Evolutionary conservation across 2,329 filamentous ascomycete genomes (phyloP), one percentile per base, ranked within the genome.

Genomic region (Cadophora sp.): DNA sequence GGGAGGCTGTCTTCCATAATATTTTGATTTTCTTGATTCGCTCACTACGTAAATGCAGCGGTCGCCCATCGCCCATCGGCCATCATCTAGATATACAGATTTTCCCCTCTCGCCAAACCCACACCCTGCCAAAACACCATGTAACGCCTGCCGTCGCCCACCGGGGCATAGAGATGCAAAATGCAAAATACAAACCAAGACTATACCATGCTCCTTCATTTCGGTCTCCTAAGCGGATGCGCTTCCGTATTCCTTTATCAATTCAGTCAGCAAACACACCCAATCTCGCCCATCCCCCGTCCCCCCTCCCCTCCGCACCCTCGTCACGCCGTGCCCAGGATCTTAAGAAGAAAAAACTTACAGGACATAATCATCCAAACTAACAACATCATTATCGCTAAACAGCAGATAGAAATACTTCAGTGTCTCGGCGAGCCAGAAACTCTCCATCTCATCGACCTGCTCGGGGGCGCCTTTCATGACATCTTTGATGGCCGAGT

Each of bases 391-490:
- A 2, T 84, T 83, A 58, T 88, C 74, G 27, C 71, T 71, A 48
- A 75, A 79, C 8, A 85, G 83, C 71, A 90, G 72, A 76, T 88
- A 91, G 27, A 83, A 80, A 73, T 91, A 90, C 78, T 91, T 91
- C 74, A 91, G 71, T 61, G 88, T 86, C 76, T 91, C 88, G 0
- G 88, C 89, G 73, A 90, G 87, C 78, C 89, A 83, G 76, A 89
- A 91, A 71, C 68, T 72, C 76, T 91, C 88, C 80, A 87, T 87
- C 53, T 81, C 81, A 72, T 90, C 86, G 45, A 80, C 76, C 56
- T 78, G 65, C 1, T n/a, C 41, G 0, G 72, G 70, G 18, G 68
- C 65, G 14, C 63, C 60, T 62, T 61, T 70, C 60, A 68, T 71
- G 27, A 84, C 81, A 70, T 84, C 79, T 11, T 76, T 68, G 27